Conservation (phyloP, 306 rosid genomes). For the Pyrus bretschneideri region DNA sequence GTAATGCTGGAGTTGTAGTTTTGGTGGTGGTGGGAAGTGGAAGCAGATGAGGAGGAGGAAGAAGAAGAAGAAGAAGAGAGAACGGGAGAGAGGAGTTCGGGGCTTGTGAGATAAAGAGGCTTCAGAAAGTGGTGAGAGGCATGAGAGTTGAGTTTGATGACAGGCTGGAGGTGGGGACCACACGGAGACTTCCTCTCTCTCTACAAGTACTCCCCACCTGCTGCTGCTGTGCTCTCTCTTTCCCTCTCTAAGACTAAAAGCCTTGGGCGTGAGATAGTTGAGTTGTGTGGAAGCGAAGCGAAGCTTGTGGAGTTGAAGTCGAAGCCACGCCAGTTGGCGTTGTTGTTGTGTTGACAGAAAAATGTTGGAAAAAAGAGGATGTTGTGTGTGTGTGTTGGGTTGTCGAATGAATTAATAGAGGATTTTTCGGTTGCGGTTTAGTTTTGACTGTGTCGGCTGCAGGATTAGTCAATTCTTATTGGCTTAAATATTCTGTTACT, state of each 20-base stretch:
- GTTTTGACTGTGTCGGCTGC: neutral
- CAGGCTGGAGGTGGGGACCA: constrained; percentile 65
- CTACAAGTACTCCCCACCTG: neutral
- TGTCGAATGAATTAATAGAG: neutral
- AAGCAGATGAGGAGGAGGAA: neutral
- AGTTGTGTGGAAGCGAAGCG: neutral
- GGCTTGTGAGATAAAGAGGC: neutral
- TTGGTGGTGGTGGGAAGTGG: neutral
- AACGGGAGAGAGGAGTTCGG: neutral
- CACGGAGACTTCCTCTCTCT: constrained; percentile 22
- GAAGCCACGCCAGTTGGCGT: neutral
- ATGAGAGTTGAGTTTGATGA: constrained; percentile 2
- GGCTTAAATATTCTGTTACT: neutral
- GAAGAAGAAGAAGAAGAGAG: neutral
- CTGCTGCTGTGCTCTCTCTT: neutral
- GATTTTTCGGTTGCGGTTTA: neutral
- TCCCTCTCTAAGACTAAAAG: too few species aligned
- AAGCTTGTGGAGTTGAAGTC: neutral
- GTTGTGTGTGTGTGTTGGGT: neutral
- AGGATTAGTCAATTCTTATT: neutral
- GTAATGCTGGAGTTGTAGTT: neutral
- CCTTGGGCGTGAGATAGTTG: neutral
- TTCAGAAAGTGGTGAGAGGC: neutral
- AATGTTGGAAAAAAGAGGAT: neutral
- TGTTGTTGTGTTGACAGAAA: neutral